phyloP scores from a whole-genome alignment of 495 filamentous ascomycete genomes.

The Usnea hakonensis region DNA sequence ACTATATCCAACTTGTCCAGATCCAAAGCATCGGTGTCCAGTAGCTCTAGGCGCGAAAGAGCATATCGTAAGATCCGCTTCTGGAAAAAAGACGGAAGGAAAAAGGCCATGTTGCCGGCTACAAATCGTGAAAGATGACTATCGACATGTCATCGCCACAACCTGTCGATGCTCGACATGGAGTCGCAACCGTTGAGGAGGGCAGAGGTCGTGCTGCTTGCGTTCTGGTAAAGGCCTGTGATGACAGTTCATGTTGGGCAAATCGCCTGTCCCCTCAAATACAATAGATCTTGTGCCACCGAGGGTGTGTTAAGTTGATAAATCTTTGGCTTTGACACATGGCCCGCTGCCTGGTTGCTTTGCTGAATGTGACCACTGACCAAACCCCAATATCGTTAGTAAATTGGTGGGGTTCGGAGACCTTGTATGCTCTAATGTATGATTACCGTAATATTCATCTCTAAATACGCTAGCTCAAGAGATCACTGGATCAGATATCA shows the following conservation, averaged over 20 bases:
- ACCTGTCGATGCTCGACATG: background rate
- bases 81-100: slow-evolving; percentile 70
- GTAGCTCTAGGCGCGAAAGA: slow-evolving; percentile 66
- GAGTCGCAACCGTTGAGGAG: background rate
- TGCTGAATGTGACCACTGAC: background rate
- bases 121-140: background rate
- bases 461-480: background rate
- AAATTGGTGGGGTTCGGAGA: background rate
- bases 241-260: background rate
- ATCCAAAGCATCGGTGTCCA: slow-evolving; percentile 75
- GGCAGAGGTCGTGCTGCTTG: background rate
- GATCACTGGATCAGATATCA: background rate
- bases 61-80: slow-evolving; percentile 77
- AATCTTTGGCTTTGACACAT: background rate
- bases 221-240: background rate
- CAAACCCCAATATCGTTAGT: background rate
- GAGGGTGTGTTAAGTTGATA: background rate
- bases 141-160: slow-evolving; percentile 6
- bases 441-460: background rate
- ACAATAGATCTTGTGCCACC: background rate
- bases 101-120: slow-evolving; percentile 38
- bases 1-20: slow-evolving; percentile 70
- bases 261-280: background rate
- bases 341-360: background rate
- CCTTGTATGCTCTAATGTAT: background rate